These are phyloP conservation scores for Spathaspora hagerdaliae DNA, from an alignment of 805 yeast genomes.

Conservation along the genomic window DNA sequence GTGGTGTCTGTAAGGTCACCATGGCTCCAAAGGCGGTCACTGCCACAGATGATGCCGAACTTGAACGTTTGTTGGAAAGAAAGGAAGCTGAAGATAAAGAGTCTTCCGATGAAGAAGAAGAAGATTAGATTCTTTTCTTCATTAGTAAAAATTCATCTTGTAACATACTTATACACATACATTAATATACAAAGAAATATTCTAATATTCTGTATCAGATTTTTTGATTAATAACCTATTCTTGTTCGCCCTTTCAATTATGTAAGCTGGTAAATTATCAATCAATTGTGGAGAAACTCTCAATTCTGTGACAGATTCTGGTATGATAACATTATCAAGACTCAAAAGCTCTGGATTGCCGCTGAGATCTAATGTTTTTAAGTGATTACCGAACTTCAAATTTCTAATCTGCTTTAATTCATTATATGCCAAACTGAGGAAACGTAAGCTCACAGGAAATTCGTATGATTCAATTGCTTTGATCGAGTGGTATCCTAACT, in stretches of 20 bases:
- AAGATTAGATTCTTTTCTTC: conserved; percentile 11
- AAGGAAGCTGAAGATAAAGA: conserved; percentile 86
- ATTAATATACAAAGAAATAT: not conserved
- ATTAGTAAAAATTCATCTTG: conserved; percentile 1
- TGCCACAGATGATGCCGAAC: conserved; percentile 96
- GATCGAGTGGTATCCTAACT: conserved; percentile 37
- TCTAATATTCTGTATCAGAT: not conserved
- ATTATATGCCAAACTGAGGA: conserved; percentile 34
- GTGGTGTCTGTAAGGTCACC: conserved; percentile 86
- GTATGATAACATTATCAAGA: conserved; percentile 34
- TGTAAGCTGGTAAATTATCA: conserved; percentile 30
- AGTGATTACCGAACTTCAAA: conserved; percentile 31
- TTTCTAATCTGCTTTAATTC: conserved; percentile 34
- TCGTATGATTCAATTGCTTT: conserved; percentile 36
- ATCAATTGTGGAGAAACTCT: conserved; percentile 31
- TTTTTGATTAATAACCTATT: conserved; percentile 23
- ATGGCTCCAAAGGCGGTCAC: conserved; percentile 99
- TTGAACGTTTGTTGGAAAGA: conserved; percentile 91
- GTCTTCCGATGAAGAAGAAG: conserved; percentile 79
- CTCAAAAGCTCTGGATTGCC: conserved; percentile 38
- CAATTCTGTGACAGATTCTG: conserved; percentile 35
- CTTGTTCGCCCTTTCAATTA: conserved; percentile 38
- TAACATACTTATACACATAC: conserved; percentile 1
- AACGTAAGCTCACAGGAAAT: conserved; percentile 30
- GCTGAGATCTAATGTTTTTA: conserved; percentile 33